phyloP scores from a whole-genome alignment of 345 rosid species.

The Acer saccharum region DNA sequence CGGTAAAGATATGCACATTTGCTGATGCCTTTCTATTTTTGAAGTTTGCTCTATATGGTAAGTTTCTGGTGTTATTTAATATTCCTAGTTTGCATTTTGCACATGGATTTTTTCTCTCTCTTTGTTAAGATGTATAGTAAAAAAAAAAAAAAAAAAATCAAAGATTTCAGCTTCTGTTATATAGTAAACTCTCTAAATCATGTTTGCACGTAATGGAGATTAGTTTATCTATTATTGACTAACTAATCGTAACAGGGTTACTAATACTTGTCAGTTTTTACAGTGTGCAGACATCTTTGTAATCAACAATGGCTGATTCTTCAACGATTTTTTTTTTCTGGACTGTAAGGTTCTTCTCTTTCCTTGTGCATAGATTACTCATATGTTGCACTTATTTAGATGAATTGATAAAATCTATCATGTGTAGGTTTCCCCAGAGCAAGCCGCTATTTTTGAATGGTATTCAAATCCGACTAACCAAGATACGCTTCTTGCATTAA shows the following conservation, averaged over 20 bases:
- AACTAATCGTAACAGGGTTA: neutral
- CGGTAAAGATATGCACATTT: slow-evolving; percentile 7
- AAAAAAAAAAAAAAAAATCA: neutral
- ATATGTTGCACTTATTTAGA: neutral
- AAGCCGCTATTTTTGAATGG: slow-evolving; percentile 5
- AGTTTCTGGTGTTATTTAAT: slow-evolving; percentile 5
- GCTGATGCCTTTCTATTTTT: neutral
- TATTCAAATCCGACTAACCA: slow-evolving; percentile 3
- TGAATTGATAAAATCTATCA: neutral
- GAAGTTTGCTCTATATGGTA: slow-evolving; percentile 4
- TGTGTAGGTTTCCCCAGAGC: slow-evolving; percentile 18
- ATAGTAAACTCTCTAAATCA: neutral
- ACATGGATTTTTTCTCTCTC: neutral
- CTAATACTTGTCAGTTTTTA: slow-evolving; percentile 10
- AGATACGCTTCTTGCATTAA: neutral
- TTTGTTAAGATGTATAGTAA: neutral
- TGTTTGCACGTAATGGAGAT: no score
- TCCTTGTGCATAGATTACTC: slow-evolving; percentile 2
- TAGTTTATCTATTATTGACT: no score
- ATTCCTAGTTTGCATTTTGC: neutral
- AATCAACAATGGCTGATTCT: slow-evolving; percentile 6
- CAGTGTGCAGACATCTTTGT: neutral
- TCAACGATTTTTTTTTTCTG: neutral
- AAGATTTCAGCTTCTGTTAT: neutral
- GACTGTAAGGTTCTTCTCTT: slow-evolving; percentile 24